Evolutionary conservation across 495 filamentous ascomycete genomes (phyloP).

Genomic region (Hyaloscypha variabilis): DNA sequence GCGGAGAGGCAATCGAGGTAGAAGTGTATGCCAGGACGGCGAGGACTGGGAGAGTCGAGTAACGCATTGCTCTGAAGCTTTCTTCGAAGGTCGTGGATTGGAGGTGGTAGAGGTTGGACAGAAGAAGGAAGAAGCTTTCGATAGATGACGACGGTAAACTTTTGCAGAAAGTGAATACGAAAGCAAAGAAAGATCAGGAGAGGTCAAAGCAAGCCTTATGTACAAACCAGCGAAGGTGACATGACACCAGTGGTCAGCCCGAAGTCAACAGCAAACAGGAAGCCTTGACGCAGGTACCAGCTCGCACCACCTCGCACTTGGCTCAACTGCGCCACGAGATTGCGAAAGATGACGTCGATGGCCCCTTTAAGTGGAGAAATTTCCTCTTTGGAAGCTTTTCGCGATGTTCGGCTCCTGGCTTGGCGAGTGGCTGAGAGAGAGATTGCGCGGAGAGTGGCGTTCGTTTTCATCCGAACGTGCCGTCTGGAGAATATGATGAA

Average conservation of each 20-base stretch:
- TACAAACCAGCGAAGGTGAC: background rate
- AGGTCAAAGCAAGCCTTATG: background rate
- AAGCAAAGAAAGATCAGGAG: background rate
- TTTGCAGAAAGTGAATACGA: background rate
- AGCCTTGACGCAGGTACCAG: background rate
- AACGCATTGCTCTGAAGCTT: slow-evolving; percentile 20
- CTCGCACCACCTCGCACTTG: background rate
- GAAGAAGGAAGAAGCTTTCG: background rate
- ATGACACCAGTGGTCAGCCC: background rate
- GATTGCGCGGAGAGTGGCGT: background rate
- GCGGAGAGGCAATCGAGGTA: slow-evolving; percentile 7
- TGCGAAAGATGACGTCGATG: background rate
- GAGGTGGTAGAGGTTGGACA: background rate
- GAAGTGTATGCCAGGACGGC: slow-evolving; percentile 22
- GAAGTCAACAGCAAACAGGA: background rate
- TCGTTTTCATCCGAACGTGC: background rate
- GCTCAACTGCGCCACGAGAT: background rate
- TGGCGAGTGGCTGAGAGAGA: background rate
- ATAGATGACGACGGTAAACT: background rate
- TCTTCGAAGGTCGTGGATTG: background rate
- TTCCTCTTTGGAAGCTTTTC: background rate
- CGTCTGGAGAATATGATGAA: background rate
- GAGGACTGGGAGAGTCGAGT: slow-evolving; percentile 27
- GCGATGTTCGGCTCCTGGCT: background rate
- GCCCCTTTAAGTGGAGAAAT: background rate